phyloP scores from a whole-genome alignment of 2,329 filamentous ascomycete species.

The Xylogone sp. region DNA sequence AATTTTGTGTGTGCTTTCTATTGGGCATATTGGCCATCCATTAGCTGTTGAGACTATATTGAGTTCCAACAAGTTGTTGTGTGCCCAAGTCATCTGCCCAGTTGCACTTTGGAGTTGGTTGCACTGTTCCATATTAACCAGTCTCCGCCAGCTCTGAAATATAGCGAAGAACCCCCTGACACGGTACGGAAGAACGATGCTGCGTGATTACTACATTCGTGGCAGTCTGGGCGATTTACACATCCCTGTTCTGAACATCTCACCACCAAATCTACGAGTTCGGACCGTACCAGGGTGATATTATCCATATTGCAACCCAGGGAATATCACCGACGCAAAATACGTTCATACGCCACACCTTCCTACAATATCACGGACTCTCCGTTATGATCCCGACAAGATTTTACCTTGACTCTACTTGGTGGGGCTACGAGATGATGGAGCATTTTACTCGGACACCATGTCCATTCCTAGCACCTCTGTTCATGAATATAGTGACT shows the following conservation, averaged over 20 bases:
- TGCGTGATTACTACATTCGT: not conserved
- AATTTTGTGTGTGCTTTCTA: too few species aligned
- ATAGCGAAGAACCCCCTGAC: not conserved
- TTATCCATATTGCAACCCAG: not conserved
- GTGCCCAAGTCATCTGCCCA: not conserved
- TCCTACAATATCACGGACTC: not conserved
- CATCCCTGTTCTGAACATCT: not conserved
- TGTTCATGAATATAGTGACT: not conserved
- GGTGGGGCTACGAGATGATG: not conserved
- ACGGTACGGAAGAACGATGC: not conserved
- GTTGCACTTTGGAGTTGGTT: not conserved
- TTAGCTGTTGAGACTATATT: not conserved
- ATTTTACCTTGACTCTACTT: not conserved
- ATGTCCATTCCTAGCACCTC: not conserved
- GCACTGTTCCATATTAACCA: not conserved
- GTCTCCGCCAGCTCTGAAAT: not conserved
- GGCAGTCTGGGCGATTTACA: not conserved
- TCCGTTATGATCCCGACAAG: not conserved
- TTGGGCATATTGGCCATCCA: not conserved
- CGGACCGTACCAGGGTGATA: not conserved
- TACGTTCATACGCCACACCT: not conserved
- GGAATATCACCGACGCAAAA: not conserved
- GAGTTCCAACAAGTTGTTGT: not conserved
- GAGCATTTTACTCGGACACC: not conserved
- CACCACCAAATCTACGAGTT: not conserved